Evolutionary conservation across 768 basidiomycete species (phyloP).

Genomic region (Mycena galopus): DNA sequence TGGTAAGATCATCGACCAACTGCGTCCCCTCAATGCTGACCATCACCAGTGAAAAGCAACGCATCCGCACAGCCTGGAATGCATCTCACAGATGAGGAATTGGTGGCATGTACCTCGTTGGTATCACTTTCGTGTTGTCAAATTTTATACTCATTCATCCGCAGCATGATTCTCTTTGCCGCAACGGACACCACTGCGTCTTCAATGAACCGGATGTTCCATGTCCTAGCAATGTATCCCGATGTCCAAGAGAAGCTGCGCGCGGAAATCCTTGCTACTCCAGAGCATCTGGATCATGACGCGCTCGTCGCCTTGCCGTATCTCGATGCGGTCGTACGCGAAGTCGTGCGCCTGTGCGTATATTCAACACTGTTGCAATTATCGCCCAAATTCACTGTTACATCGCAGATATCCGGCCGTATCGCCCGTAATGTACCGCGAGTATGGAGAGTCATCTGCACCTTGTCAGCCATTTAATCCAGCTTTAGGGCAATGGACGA

Average conservation of each 20-base stretch:
- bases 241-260: slow-evolving; percentile 6
- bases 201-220: neutral
- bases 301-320: neutral
- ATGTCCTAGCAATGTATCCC: neutral
- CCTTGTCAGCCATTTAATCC: neutral
- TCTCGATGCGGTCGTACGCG: neutral
- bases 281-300: neutral
- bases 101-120: neutral
- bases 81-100: neutral
- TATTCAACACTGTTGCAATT: neutral
- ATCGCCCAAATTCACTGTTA: neutral
- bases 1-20: neutral
- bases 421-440: neutral
- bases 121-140: neutral
- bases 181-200: slow-evolving; percentile 9
- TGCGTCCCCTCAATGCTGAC: no score
- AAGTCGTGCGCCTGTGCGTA: slow-evolving; percentile 1
- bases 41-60: neutral
- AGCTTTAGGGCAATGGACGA: neutral
- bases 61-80: neutral
- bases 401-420: neutral
- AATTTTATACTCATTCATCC: neutral
- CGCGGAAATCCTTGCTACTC: neutral
- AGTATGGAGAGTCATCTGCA: neutral
- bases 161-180: neutral